phyloP scores from a whole-genome alignment of 2,329 filamentous ascomycete species.

The Claviceps sp. region DNA sequence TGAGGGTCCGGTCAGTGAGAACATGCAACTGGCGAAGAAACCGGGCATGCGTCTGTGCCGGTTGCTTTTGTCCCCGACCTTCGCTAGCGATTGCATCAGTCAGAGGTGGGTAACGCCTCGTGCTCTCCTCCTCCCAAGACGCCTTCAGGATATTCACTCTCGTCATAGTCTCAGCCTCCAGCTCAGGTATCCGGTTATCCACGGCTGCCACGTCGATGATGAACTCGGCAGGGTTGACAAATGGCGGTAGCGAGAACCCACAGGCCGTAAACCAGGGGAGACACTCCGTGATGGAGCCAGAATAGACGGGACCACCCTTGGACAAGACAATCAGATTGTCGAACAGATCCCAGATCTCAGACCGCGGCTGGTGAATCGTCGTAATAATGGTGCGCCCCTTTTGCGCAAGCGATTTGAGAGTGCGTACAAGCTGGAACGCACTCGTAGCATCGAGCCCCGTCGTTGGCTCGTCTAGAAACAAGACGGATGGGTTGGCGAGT shows the following conservation, averaged over 20 bases:
- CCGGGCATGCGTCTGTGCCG: slow-evolving; percentile 32
- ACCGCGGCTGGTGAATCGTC: slow-evolving; percentile 65
- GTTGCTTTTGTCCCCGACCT: slow-evolving; percentile 9
- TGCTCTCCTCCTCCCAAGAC: slow-evolving; percentile 39
- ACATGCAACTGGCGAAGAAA: slow-evolving; percentile 51
- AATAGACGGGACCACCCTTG: slow-evolving; percentile 54
- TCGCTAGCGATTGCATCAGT: slow-evolving; percentile 4
- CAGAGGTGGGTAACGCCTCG: slow-evolving; percentile 13
- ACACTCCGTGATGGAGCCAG: slow-evolving; percentile 43
- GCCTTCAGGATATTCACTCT: slow-evolving; percentile 48
- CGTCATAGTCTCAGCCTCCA: slow-evolving; percentile 44
- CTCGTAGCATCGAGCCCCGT: slow-evolving; percentile 67
- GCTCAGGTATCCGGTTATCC: slow-evolving; percentile 55
- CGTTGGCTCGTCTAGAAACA: slow-evolving; percentile 70
- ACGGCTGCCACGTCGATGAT: slow-evolving; percentile 62
- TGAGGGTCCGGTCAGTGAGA: slow-evolving; percentile 54
- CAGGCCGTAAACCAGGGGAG: slow-evolving; percentile 49
- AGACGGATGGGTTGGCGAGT: slow-evolving; percentile 62
- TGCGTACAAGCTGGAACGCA: slow-evolving; percentile 59
- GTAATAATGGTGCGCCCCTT: slow-evolving; percentile 60
- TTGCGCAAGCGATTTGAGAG: slow-evolving; percentile 51
- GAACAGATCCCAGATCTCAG: slow-evolving; percentile 68
- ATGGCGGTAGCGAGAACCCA: slow-evolving; percentile 50
- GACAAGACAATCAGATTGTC: slow-evolving; percentile 59
- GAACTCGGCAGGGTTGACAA: slow-evolving; percentile 68